Base-by-base conservation (phyloP, 1,139 yeast genomes). In the Candida gigantensis region DNA sequence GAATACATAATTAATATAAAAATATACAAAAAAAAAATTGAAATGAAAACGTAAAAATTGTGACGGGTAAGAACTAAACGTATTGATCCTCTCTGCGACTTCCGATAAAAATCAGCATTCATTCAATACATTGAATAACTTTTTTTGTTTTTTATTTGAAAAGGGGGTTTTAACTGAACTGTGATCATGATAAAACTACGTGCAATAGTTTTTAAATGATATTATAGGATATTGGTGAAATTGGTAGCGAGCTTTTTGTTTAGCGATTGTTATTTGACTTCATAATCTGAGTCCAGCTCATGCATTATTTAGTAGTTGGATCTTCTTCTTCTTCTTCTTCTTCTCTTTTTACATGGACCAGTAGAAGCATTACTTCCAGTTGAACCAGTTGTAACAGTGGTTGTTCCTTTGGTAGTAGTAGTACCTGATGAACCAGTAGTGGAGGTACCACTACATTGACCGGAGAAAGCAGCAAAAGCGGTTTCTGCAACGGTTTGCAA, bases 381-480 rank as follows among this genome's bases (percentile, higher is more conserved):
- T 19, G 32, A 29, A 11, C 9, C 19, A 18, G 19, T 6, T 5
- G 19, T 6, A 18, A 5, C 19, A 18, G 19, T 6, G 19, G n/a
- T n/a, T n/a, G n/a, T n/a, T n/a, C n/a, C 21, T 9, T 20, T 25
- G 13, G 40, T 34, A 4, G 52, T 39, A 15, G 44, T 43, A 17
- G 45, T 34, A 9, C 42, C 40, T 12, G 32, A 13, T 8, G 46
- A 29, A 21, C 46, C 43, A 18, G 44, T 24, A 18, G 36, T 26
- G 15, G 41, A 35, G 32, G 18, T 20, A 18, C 41, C 46, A 12
- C 53, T 43, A 57, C 75, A 69, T 39, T 58, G 52, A 29, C 75
- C 75, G 15, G 67, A 57, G 44, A 59, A 63, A 3, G 74, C 75
- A 32, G 72, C 72, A 42, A 68, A 62, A 2, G 74, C 69, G 39